Evolutionary conservation across 345 rosid species (phyloP), one percentile per base, ranked within the genome.

Genomic region (Lagerstroemia speciosa): DNA sequence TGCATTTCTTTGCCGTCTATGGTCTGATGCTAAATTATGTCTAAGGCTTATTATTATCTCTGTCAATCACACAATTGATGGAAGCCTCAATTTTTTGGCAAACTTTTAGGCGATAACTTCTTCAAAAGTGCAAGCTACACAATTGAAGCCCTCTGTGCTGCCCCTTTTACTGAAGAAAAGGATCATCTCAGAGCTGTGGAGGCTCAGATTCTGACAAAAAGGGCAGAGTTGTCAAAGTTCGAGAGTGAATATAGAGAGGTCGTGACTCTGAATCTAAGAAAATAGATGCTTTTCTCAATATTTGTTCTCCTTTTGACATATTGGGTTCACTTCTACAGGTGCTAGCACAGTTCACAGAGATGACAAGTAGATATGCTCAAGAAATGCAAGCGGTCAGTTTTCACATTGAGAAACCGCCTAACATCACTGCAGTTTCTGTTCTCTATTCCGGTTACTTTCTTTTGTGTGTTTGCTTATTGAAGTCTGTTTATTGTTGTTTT

Each of bases 161-260:
- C 83, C 66, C 81, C 89, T 64, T 92, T 90, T 74, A 46, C 55
- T 0, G 85, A 90, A 82, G 98, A 87, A 74, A 95, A 92, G 72
- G 89, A 83, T 64, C 78, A 80, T 52, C 98, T 95, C 65, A 88
- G 92, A 85, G 85, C 86, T 41, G 87, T 95, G 40, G 99, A 95
- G 81, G 86, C 93, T 70, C 83, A 86, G 73, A 90, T 95, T 79
- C 84, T 95, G 48, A 80, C 85, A 32, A 95, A 92, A 82, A 84
- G 97, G 37, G 94, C 76, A 10, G 98, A 95, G 74, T 70, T 95
- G 50, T 82, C 93, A 58, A 87, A 90, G 84, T 95, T 95, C 72
- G 99, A 95, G 82, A 83, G 82, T 77, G 98, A 95, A 80, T 92
- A 95, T 78, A 82, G 89, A 76, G 98, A 92, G 96, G 99, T 88